A percentile compares a stretch with the other conserved stretches of the same genome.
These are phyloP conservation scores for Pseudogymnoascus verrucosus DNA, from an alignment of 2,329 filamentous ascomycete species.

Conservation along the genomic window DNA sequence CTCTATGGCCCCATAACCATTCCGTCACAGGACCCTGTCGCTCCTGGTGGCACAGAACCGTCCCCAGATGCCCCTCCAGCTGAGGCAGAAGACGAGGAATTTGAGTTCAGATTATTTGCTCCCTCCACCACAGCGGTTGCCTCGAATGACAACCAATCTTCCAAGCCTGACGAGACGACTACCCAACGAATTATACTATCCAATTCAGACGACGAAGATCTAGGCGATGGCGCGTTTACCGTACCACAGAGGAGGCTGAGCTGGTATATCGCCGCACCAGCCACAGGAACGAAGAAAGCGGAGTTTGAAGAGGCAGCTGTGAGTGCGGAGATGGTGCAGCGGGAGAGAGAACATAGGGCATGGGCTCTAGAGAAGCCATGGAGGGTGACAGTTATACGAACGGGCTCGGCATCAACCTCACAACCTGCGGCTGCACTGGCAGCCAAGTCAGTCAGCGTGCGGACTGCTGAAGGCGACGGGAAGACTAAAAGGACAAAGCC, in stretches of 20 bases:
- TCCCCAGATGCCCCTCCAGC: slow-evolving; percentile 23
- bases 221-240: slow-evolving; percentile 35
- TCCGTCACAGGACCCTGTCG: slow-evolving; percentile 11
- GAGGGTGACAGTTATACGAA: slow-evolving; percentile 41
- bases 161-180: slow-evolving; percentile 16
- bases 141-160: neutral
- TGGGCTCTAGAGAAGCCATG: slow-evolving; percentile 56
- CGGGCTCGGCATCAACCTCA: slow-evolving; percentile 23
- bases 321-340: slow-evolving; percentile 42
- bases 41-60: slow-evolving; percentile 12
- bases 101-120: slow-evolving; percentile 50
- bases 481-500: slow-evolving; percentile 37
- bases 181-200: slow-evolving; percentile 44
- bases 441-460: slow-evolving; percentile 9
- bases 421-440: slow-evolving; percentile 12
- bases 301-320: slow-evolving; percentile 42
- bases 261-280: slow-evolving; percentile 40
- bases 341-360: slow-evolving; percentile 34
- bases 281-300: slow-evolving; percentile 30
- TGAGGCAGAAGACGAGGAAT: slow-evolving; percentile 31
- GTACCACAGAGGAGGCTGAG: slow-evolving; percentile 35
- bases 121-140: slow-evolving; percentile 18
- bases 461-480: slow-evolving; percentile 3
- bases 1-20: slow-evolving; percentile 18
- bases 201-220: slow-evolving; percentile 32